These are phyloP conservation scores for Fusarium nelsonii DNA, from an alignment of 2,329 filamentous ascomycete species.

Conservation along the genomic window DNA sequence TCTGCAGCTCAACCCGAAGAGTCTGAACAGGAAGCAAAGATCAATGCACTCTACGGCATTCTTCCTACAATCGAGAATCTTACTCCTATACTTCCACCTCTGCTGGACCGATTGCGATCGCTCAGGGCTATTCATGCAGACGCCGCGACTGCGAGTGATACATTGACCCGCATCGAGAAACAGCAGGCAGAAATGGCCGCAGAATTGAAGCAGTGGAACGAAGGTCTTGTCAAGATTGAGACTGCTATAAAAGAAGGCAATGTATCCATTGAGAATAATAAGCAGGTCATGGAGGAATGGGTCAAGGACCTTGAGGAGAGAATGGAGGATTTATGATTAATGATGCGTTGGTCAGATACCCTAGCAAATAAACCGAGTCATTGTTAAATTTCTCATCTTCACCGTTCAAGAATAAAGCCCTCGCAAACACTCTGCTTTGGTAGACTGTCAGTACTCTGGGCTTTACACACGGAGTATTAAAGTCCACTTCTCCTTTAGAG, in stretches of 20 bases:
- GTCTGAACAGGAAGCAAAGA: conserved; percentile 82
- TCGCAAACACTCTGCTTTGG: background rate
- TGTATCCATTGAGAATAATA: conserved; percentile 79
- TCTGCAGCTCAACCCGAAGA: conserved; percentile 61
- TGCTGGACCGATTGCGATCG: conserved; percentile 87
- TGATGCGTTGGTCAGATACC: conserved; percentile 50
- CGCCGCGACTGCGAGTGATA: conserved; percentile 83
- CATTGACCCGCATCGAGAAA: conserved; percentile 80
- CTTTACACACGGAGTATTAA: background rate
- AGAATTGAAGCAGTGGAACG: conserved; percentile 88
- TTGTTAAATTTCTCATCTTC: background rate
- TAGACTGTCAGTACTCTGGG: background rate
- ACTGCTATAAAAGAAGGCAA: conserved; percentile 77
- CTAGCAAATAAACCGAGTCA: conserved; percentile 39
- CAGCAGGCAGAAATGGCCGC: conserved; percentile 84
- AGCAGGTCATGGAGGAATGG: conserved; percentile 88
- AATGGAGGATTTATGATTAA: conserved; percentile 69
- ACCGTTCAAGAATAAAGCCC: background rate
- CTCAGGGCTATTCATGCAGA: conserved; percentile 87
- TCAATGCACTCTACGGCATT: conserved; percentile 91
- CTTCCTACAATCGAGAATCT: conserved; percentile 90
- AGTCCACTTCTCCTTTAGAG: background rate
- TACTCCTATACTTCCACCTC: conserved; percentile 83
- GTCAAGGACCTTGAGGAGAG: conserved; percentile 87
- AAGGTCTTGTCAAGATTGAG: conserved; percentile 84